These are phyloP conservation scores for Hirsutella minnesotensis DNA, from an alignment of 2,329 filamentous ascomycete species.

Conservation along the genomic window DNA sequence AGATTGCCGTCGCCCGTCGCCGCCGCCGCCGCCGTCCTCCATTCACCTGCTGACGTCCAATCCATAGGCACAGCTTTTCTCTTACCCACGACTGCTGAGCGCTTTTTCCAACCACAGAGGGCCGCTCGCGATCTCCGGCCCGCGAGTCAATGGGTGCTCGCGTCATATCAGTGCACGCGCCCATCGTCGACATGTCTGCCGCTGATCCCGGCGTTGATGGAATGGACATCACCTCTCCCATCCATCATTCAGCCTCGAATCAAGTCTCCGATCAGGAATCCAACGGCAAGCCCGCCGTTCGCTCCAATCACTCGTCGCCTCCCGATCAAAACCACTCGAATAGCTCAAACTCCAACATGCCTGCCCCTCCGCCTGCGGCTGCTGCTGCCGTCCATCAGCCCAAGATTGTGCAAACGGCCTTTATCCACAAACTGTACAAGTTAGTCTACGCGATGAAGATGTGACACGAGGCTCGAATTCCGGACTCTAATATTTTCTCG, in stretches of 20 bases:
- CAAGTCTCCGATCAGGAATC: conserved; percentile 25
- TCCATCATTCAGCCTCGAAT: conserved; percentile 29
- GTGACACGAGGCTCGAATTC: no score
- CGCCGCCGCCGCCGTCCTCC: not conserved
- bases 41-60: conserved; percentile 12
- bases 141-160: conserved; percentile 24
- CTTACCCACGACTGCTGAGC: conserved; percentile 41
- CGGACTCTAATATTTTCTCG: conserved; percentile 3
- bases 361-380: conserved; percentile 41
- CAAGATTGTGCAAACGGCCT: conserved; percentile 96
- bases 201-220: conserved; percentile 46
- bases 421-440: conserved; percentile 99
- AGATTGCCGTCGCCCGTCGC: not conserved
- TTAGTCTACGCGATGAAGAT: conserved; percentile 29
- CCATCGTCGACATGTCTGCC: conserved; percentile 47
- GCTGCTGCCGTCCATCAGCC: conserved; percentile 77
- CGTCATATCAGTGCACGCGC: conserved; percentile 45
- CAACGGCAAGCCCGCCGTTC: conserved; percentile 23
- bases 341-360: conserved; percentile 31
- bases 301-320: conserved; percentile 23
- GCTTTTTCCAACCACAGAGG: conserved; percentile 21
- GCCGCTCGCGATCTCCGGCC: conserved; percentile 12
- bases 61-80: conserved; percentile 24
- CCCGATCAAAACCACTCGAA: conserved; percentile 20
- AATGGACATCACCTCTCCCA: conserved; percentile 49